phyloP scores from a whole-genome alignment of 192 early-diverging fungal species.

The Backusella luteola region DNA sequence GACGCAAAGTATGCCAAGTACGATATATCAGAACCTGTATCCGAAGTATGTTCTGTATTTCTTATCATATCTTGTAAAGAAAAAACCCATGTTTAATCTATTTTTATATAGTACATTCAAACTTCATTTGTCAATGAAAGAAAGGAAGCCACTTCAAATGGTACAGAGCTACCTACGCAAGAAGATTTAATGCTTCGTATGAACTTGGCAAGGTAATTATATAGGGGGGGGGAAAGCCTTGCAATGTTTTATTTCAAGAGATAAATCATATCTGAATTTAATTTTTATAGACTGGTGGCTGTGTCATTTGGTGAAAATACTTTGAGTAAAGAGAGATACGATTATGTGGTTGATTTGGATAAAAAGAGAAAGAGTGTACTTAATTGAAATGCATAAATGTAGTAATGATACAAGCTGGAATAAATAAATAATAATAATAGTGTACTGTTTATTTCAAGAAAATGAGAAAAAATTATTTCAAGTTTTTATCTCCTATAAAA shows the following conservation, averaged over 20 bases:
- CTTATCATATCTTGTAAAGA: background rate
- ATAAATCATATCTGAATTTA: background rate
- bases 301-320: conserved; percentile 38
- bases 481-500: background rate
- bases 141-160: conserved; percentile 21
- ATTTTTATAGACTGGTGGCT: conserved; percentile 35
- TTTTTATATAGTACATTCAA: conserved; percentile 39
- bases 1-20: conserved; percentile 49
- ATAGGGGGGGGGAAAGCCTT: background rate
- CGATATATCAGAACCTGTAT: conserved; percentile 58
- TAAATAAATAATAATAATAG: background rate
- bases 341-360: conserved; percentile 38
- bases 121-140: conserved; percentile 38
- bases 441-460: no score
- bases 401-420: background rate
- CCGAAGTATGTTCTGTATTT: conserved; percentile 39
- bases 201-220: conserved; percentile 37
- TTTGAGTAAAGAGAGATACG: conserved; percentile 36
- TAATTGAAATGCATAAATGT: background rate
- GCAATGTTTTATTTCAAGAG: background rate
- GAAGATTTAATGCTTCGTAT: conserved; percentile 42
- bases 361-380: conserved; percentile 12
- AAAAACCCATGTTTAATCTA: background rate
- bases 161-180: conserved; percentile 28
- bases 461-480: background rate